Base-by-base conservation (phyloP, 768 basidiomycete genomes). In the Amylocystis lapponica region DNA sequence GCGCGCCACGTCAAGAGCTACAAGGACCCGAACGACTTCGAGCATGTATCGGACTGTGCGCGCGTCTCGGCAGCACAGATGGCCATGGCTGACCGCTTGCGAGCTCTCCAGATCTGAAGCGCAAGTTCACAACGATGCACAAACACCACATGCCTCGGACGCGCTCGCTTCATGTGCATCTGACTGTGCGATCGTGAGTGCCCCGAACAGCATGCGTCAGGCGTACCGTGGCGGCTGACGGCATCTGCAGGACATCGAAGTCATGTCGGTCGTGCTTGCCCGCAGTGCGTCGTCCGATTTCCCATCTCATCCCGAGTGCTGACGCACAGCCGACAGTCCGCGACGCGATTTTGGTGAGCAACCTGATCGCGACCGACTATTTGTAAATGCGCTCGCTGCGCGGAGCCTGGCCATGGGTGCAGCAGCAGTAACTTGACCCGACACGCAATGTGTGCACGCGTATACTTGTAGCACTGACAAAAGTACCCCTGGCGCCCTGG, bases 141-240 rank as follows among this genome's bases (percentile, higher is more conserved):
- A 65, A 70, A 33, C 68, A 74, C 35, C 64, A 71, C 49, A 73
- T 78, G 9, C 68, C 74, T 0, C 65, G 66, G 31, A 60, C 60
- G 23, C 66, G 75, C 34, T 70, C 67, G 43, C 57, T 83, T 20
- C 73, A 80, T 54, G 61, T 72, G 7, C 75, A 83, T 56, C 51
- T 73, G 26, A 79, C 77, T 79, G 76, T 45, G 80, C 79, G 3
- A 75, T 77, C 33, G 78, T 78, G 52, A 61, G 75, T 41, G 25
- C 29, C 25, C 14, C 17, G n/a, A 27, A 2, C 17, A n/a, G 23
- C 8, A 2, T 35, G 8, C 32, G 23, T 27, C 13, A 1, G 12
- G 6, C 36, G 13, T 26, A 13, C 25, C 11, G 26, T 19, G 14
- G 14, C 25, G 5, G 13, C 37, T 27, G 27, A 27, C 13, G 6